These are phyloP conservation scores for Boletus sp. DNA, from an alignment of 768 basidiomycete species.

Conservation along the genomic window DNA sequence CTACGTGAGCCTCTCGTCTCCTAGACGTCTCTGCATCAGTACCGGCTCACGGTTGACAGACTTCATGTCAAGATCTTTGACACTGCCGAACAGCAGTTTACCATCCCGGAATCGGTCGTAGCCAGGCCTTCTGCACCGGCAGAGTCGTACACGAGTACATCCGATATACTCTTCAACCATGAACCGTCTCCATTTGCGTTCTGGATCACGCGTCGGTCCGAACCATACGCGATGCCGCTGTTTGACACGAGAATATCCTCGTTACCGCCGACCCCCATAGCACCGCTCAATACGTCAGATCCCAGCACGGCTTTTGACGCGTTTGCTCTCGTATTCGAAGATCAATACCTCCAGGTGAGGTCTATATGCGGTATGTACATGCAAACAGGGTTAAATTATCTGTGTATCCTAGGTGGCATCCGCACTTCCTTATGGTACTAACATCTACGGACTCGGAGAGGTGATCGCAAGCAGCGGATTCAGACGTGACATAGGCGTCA, in stretches of 20 bases:
- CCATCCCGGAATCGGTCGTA: constrained; percentile 54
- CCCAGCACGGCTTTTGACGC: constrained; percentile 55
- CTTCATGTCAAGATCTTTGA: constrained; percentile 69
- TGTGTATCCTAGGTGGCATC: constrained; percentile 49
- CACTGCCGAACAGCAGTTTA: constrained; percentile 57
- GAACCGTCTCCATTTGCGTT: constrained; percentile 66
- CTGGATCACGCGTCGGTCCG: constrained; percentile 70
- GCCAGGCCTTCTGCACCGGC: constrained; percentile 38
- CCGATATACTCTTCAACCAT: constrained; percentile 69
- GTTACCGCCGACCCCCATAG: constrained; percentile 55
- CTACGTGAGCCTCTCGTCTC: constrained; percentile 37
- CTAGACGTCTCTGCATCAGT: neutral
- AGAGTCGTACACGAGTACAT: constrained; percentile 35
- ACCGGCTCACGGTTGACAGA: constrained; percentile 31
- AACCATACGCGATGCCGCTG: constrained; percentile 50
- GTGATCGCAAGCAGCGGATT: constrained; percentile 66
- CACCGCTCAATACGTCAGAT: constrained; percentile 47
- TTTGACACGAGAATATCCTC: constrained; percentile 69
- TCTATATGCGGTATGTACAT: neutral
- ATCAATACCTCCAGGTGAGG: constrained; percentile 68
- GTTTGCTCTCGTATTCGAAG: constrained; percentile 72
- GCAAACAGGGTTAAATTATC: neutral
- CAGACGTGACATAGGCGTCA: constrained; percentile 52
- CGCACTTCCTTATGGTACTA: constrained; percentile 59
- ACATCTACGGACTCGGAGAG: constrained; percentile 79